Evolutionary conservation across 2,329 filamentous ascomycete genomes (phyloP), one percentile per base, ranked within the genome.

Genomic region (Ceratocystis cacaofunesta): DNA sequence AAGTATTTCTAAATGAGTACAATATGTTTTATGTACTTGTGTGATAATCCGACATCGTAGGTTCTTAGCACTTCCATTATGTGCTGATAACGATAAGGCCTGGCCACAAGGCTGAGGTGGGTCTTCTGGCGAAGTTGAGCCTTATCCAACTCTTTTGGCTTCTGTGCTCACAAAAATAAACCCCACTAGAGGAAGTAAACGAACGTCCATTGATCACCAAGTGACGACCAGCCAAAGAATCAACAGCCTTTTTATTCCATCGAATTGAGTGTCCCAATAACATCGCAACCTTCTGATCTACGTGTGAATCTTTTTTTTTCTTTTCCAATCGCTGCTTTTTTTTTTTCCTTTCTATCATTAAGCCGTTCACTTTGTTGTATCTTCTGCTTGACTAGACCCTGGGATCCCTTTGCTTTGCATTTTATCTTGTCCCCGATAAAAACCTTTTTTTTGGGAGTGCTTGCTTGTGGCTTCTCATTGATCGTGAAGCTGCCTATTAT

Each of bases 91-190:
- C 55, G 55, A 58, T 58, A 58, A 58, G 55, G 32, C 30, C 28
- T 58, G 10, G 17, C 3, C 15, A 41, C 63, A 61, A 64, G 63
- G 63, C 63, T 64, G 63, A 64, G 48, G 63, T 64, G 63, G 63
- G 52, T 64, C 63, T 28, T 7, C n/a, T 44, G 10, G 22, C 25
- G 22, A 15, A n/a, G 22, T 8, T n/a, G 55, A 58, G 55, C 55
- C 30, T 58, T 36, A 12, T 19, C 55, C 17, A 36, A 15, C 22
- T 25, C 25, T 25, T 55, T 19, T 58, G 55, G 61, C 43, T 36
- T 50, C 43, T 28, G 8, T 30, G 52, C 63, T 25, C 28, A 64
- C 63, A 48, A 48, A 58, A 57, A 41, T n/a, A 32, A 60, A 58
- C 61, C 61, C 61, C 61, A 58, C 63, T 55, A 64, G 43, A 57